Evolutionary conservation across 2,329 filamentous ascomycete species (phyloP), one percentile per base, ranked within the genome.

Genomic region (Coccinonectria pachysandricola): DNA sequence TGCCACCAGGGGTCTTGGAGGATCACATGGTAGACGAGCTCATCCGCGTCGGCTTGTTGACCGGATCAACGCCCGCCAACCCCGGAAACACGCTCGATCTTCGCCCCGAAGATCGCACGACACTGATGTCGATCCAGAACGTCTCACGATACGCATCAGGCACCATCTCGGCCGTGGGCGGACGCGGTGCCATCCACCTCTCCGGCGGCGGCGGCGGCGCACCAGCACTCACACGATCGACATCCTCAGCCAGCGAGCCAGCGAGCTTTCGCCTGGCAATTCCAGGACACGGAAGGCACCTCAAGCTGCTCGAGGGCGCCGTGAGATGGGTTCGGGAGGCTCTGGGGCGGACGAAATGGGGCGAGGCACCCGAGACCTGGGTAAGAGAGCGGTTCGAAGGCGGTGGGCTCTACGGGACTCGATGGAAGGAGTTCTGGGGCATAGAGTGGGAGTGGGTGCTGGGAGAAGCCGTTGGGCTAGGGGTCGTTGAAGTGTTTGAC

Each of bases 361-460:
- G 68, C 22, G 79, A 84, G 53, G 68, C 67, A 16, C 72, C 79
- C 1, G 65, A 79, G 50, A 56, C 59, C 19, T 54, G 73, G 38
- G 56, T 86, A 19, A 61, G 62, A 19, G 78, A 85, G 50, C 66
- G 74, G 26, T 86, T 81, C 71, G 74, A 85, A 36, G 79, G 78
- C 8, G 76, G 75, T 4, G 51, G 52, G 2, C 36, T 56, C 17
- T 53, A 55, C 30, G 54, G 55, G 2, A 34, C 45, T 25, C 40
- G 54, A 46, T 86, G 81, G 81, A 76, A 66, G 46, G 65, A 71
- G 15, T 81, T 83, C 36, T 70, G 71, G 43, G 81, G 81, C 0
- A 52, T 84, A 34, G 56, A 66, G 21, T 86, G 84, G 51, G 68
- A 78, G 32, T 86, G 77, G 76, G 62, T 81, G 10, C 48, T 86